These are phyloP conservation scores for Diaporthe sp. DNA, from an alignment of 2,329 filamentous ascomycete genomes.

Conservation along the genomic window DNA sequence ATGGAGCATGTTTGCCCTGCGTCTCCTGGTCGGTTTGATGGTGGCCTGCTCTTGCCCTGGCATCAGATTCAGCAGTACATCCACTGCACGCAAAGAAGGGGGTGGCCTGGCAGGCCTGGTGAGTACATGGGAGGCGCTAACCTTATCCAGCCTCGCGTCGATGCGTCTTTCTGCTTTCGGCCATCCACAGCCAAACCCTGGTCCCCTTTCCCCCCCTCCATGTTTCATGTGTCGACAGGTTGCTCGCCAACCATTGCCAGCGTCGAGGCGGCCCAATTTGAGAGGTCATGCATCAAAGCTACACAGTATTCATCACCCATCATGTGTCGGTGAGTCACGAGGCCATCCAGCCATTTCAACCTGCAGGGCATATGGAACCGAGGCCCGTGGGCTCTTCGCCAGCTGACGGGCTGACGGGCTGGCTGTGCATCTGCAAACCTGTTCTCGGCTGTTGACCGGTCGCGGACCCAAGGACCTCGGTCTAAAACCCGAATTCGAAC, in stretches of 20 bases:
- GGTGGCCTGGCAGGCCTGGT: too few relatives aligned
- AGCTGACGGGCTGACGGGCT: too few relatives aligned
- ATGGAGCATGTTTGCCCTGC: not conserved
- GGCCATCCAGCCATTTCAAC: not conserved
- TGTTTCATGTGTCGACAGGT: constrained; percentile 25
- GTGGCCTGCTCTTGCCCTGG: not conserved
- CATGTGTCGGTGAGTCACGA: constrained; percentile 3
- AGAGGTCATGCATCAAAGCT: constrained; percentile 18
- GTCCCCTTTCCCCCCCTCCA: not conserved
- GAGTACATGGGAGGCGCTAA: not conserved
- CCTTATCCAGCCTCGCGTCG: not conserved
- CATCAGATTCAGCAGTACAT: not conserved
- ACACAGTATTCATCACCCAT: constrained; percentile 3
- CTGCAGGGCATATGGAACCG: not conserved
- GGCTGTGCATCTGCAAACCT: constrained; percentile 12
- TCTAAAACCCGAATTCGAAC: constrained; percentile 8
- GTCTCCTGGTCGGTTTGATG: constrained; percentile 9
- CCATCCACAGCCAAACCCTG: not conserved
- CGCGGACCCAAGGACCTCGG: constrained; percentile 11
- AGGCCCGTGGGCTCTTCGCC: not conserved
- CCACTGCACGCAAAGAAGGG: not conserved
- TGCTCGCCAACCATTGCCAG: constrained; percentile 25
- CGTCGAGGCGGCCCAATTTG: not conserved
- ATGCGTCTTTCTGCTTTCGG: constrained; percentile 19
- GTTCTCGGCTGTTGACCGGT: constrained; percentile 14